Evolutionary conservation across 768 basidiomycete species (phyloP), one percentile per base, ranked within the genome.

Genomic region (Pleurotus tuoliensis): DNA sequence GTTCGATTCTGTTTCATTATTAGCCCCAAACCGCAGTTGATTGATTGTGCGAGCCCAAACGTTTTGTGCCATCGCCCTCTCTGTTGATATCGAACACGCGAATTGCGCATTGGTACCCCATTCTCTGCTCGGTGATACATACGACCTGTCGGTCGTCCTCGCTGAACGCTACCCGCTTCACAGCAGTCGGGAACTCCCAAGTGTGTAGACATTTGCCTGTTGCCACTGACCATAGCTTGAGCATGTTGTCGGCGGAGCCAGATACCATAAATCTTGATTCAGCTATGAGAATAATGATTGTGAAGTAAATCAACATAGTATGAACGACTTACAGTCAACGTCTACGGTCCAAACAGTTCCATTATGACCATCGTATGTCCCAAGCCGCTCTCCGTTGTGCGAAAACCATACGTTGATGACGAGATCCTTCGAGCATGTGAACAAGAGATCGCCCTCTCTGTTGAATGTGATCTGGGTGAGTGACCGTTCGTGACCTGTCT

Each of bases 391-490:
- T 50, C 97, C 97, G 65, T 99, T 99, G 65, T 96, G 92, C 11
- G 94, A 88, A 71, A 82, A 97, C 96, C 96, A 98, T 50, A 93
- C 94, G 68, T 97, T 98, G 70, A 98, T 91, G 63, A 92, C 71
- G 65, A 89, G 82, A 71, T 99, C 97, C 80, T 99, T 99, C 63
- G 93, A 94, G 67, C 90, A 92, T 20, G 94, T 88, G 73, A 99
- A 97, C 50, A 99, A 79, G 13, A 99, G 80, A 73, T 98, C 97
- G 61, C 97, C 97, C 67, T 98, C 97, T 53, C 79, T 72, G 76
- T 98, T 99, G 81, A 92, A 98, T 76, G 93, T 94, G 82, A 98
- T 91, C 76, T 98, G 94, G 6, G 95, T 98, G 66, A 98, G 78
- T 50, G 96, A 90, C 67, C 96, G 93, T 77, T 98, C 94, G 74